Evolutionary conservation across 257 asterid genomes (phyloP).

Genomic region (Fraxinus americana): DNA sequence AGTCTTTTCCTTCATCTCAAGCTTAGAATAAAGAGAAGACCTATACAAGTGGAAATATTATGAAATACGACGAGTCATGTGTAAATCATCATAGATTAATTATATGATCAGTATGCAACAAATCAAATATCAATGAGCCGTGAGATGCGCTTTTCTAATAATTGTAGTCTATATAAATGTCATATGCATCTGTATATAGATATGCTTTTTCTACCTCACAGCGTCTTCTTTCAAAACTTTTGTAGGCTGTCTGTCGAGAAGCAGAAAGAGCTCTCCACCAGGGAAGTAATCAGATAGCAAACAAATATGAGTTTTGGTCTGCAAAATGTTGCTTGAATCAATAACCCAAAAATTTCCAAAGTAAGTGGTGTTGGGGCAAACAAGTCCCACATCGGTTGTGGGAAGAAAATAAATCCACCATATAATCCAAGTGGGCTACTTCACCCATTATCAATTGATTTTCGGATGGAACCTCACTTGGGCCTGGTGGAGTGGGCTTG

Average conservation of each 20-base stretch:
- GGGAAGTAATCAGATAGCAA: constrained; percentile 87
- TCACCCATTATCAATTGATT: too few species aligned
- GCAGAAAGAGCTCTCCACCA: constrained; percentile 91
- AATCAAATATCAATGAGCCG: neutral
- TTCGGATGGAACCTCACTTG: too few species aligned
- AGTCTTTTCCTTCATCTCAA: neutral
- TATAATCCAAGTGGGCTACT: too few species aligned
- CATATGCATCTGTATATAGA: neutral
- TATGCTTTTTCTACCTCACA: constrained; percentile 52
- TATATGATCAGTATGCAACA: neutral
- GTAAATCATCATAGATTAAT: neutral
- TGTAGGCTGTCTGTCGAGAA: constrained; percentile 77
- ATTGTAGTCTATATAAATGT: neutral
- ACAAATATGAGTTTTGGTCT: constrained; percentile 90
- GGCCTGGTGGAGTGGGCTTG: too few species aligned
- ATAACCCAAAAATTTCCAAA: constrained; percentile 18
- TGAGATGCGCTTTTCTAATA: neutral
- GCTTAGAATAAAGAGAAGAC: neutral
- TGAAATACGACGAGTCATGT: neutral
- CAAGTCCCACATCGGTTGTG: too few species aligned
- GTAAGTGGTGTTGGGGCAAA: neutral
- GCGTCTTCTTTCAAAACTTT: constrained; percentile 92
- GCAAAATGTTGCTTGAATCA: neutral
- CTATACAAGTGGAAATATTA: neutral
- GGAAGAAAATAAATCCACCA: too few species aligned